Conservation (phyloP, 306 rosid species). For the Crataegus laevigata region DNA sequence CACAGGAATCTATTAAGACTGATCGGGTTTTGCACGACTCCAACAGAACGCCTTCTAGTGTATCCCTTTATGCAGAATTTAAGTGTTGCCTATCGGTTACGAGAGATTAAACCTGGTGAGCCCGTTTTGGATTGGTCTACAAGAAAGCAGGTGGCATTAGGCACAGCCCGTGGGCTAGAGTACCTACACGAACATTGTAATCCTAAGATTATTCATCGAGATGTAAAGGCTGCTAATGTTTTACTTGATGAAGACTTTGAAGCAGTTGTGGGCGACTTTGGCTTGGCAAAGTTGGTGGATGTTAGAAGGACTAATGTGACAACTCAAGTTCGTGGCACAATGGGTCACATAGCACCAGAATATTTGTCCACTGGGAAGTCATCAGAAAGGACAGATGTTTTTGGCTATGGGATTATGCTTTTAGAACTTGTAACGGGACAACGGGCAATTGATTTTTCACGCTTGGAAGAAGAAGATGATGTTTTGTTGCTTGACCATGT, state of each 20-base stretch:
- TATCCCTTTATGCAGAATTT: slow-evolving; percentile 97
- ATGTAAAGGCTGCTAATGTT: slow-evolving; percentile 99
- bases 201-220: slow-evolving; percentile 97
- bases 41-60: slow-evolving; percentile 86
- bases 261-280: slow-evolving; percentile 98
- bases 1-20: slow-evolving; percentile 80
- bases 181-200: slow-evolving; percentile 97
- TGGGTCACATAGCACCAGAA: slow-evolving; percentile 99
- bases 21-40: slow-evolving; percentile 92
- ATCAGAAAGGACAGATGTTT: slow-evolving; percentile 97
- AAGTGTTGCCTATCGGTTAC: slow-evolving; percentile 84
- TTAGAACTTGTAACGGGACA: slow-evolving; percentile 96
- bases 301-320: slow-evolving; percentile 89
- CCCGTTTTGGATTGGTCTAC: slow-evolving; percentile 78
- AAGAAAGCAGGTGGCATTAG: slow-evolving; percentile 83
- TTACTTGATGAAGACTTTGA: slow-evolving; percentile 93
- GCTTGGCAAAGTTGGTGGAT: slow-evolving; percentile 97
- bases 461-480: slow-evolving; percentile 96
- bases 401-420: slow-evolving; percentile 97
- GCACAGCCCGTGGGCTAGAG: slow-evolving; percentile 96
- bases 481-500: slow-evolving; percentile 94
- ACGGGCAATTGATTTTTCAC: slow-evolving; percentile 91
- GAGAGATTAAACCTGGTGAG: slow-evolving; percentile 87
- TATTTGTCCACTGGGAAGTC: slow-evolving; percentile 97
- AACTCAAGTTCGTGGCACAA: slow-evolving; percentile 98